Evolutionary conservation across 2,329 filamentous ascomycete genomes (phyloP).

Genomic region (Thielaviopsis punctulata): DNA sequence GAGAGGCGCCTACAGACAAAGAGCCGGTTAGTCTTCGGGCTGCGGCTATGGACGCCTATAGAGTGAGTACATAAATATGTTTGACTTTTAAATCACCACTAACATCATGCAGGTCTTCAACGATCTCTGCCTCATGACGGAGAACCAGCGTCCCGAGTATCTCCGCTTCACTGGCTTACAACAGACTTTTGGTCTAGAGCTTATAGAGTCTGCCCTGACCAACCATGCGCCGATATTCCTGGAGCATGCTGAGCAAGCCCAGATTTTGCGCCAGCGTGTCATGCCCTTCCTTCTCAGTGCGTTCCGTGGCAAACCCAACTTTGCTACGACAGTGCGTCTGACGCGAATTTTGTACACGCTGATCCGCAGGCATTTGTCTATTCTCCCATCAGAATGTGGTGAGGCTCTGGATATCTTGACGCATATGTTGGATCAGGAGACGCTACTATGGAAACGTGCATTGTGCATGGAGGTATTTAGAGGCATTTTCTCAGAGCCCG

Average conservation of each 20-base stretch:
- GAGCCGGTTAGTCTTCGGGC: constrained; percentile 49
- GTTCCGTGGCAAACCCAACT: constrained; percentile 60
- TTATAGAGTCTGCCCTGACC: constrained; percentile 78
- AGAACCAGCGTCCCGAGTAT: constrained; percentile 69
- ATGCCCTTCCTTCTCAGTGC: constrained; percentile 70
- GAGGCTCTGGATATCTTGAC: constrained; percentile 68
- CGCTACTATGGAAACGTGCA: constrained; percentile 67
- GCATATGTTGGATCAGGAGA: constrained; percentile 76
- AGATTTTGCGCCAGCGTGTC: constrained; percentile 58
- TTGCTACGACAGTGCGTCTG: constrained; percentile 66
- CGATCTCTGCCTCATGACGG: constrained; percentile 75
- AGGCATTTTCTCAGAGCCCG: constrained; percentile 67
- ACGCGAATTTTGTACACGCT: constrained; percentile 71
- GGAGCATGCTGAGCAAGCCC: constrained; percentile 60
- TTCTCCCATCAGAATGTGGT: constrained; percentile 63
- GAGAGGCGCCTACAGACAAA: constrained; percentile 49
- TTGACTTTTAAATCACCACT: not conserved
- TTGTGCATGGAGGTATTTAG: constrained; percentile 84
- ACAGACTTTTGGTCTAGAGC: constrained; percentile 70
- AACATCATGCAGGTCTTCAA: constrained; percentile 48
- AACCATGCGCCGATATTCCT: constrained; percentile 72
- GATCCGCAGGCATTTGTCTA: constrained; percentile 57
- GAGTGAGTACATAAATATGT: constrained; percentile 39
- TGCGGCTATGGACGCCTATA: constrained; percentile 72
- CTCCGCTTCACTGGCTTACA: constrained; percentile 63